phyloP scores from a whole-genome alignment of 2,329 filamentous ascomycete genomes.

The Dothistroma pini region DNA sequence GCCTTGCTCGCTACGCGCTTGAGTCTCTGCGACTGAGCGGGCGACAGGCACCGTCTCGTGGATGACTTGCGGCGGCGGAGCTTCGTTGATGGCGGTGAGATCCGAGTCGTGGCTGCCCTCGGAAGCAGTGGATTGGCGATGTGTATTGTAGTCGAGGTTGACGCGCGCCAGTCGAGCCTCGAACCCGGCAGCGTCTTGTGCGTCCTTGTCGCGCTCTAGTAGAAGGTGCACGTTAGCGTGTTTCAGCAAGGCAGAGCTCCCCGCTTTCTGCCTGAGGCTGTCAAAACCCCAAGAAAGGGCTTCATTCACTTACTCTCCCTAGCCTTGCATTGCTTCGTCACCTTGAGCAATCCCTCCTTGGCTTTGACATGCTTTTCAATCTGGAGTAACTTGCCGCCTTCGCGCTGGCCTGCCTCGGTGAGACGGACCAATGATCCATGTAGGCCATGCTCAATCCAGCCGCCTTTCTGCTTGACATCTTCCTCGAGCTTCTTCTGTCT shows the following conservation, averaged over 20 bases:
- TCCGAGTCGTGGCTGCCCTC: background rate
- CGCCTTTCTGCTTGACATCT: conserved; percentile 8
- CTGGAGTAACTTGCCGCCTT: conserved; percentile 6
- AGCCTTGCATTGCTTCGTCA: conserved; percentile 2
- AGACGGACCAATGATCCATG: conserved; percentile 4
- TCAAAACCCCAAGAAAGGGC: background rate
- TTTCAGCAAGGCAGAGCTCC: background rate
- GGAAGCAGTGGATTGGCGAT: background rate
- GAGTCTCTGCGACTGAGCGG: background rate
- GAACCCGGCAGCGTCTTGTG: conserved; percentile 38
- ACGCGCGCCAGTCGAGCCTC: background rate
- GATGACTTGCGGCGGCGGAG: background rate
- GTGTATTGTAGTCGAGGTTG: background rate
- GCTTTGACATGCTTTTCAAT: conserved; percentile 3
- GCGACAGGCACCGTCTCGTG: background rate
- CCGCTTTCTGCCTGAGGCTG: background rate
- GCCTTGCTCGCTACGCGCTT: background rate
- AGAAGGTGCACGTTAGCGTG: conserved; percentile 57
- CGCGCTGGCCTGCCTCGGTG: conserved; percentile 12
- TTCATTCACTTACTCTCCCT: background rate
- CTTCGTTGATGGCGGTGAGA: background rate
- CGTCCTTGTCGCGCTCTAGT: conserved; percentile 59
- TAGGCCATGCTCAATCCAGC: conserved; percentile 10
- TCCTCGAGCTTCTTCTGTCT: conserved; percentile 5
- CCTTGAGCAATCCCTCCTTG: conserved; percentile 1